Evolutionary conservation across 805 yeast species (phyloP).

Genomic region (Metschnikowia drakensbergensis): DNA sequence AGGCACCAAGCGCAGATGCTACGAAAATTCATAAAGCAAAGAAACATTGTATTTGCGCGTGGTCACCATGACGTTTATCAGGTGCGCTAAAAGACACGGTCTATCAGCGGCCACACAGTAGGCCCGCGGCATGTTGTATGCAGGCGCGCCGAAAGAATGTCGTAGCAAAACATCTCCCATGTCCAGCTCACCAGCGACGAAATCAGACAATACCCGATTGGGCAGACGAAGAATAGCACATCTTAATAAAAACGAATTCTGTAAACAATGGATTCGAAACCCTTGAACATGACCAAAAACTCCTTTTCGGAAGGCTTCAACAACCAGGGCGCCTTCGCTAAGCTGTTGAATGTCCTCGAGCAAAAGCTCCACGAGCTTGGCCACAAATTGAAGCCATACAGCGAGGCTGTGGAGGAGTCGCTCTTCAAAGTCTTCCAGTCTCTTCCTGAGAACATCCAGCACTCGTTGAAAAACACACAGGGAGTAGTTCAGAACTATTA

Average conservation of each 20-base stretch:
- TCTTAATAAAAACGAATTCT: not conserved
- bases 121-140: not conserved
- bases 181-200: not conserved
- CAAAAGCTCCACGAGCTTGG: not conserved
- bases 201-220: not conserved
- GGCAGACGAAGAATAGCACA: not conserved
- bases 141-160: not conserved
- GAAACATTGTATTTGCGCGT: too few relatives aligned
- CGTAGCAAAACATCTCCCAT: slow-evolving; percentile 3
- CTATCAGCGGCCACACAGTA: not conserved
- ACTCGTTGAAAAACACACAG: slow-evolving; percentile 1
- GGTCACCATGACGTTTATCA: too few relatives aligned
- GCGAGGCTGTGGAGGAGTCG: not conserved
- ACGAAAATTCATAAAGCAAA: too few relatives aligned
- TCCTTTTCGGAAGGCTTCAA: slow-evolving; percentile 3
- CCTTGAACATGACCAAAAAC: slow-evolving; percentile 5
- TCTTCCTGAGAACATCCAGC: slow-evolving; percentile 5
- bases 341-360: slow-evolving; percentile 2
- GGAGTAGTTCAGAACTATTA: slow-evolving; percentile 12
- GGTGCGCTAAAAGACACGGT: too few relatives aligned
- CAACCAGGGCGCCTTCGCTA: not conserved
- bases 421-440: not conserved
- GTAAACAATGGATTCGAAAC: not conserved
- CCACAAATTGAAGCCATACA: not conserved
- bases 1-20: too few relatives aligned